Conservation (phyloP, 208 protist genomes). For the Acanthamoeba divionensis region DNA sequence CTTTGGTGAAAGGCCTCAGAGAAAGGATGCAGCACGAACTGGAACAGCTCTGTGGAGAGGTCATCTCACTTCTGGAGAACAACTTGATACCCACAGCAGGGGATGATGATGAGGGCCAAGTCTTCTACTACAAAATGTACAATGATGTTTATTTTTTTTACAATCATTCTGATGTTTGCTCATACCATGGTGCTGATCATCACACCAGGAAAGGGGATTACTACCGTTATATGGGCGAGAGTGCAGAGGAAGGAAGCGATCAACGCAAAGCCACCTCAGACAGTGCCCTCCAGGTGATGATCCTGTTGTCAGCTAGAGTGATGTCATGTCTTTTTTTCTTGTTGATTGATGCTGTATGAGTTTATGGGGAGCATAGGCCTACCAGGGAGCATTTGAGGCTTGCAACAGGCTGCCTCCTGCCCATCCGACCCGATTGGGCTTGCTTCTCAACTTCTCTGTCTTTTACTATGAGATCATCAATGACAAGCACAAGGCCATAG, state of each 20-base stretch:
- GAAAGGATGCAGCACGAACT: slow-evolving; percentile 94
- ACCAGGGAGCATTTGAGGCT: no score
- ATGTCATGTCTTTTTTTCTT: no score
- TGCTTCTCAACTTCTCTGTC: slow-evolving; percentile 89
- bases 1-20: slow-evolving; percentile 86
- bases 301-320: no score
- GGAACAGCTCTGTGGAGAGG: slow-evolving; percentile 92
- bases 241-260: no score
- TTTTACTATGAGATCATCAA: slow-evolving; percentile 89
- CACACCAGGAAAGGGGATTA: slow-evolving; percentile 81
- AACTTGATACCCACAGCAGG: slow-evolving; percentile 91
- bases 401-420: slow-evolving; percentile 81
- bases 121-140: slow-evolving; percentile 88
- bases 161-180: neutral
- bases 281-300: slow-evolving; percentile 67
- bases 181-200: neutral
- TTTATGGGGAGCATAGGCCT: no score
- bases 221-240: slow-evolving; percentile 87
- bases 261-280: no score
- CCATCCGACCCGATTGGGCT: slow-evolving; percentile 85
- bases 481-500: slow-evolving; percentile 73
- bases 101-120: slow-evolving; percentile 76
- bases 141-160: neutral
- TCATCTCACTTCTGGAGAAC: slow-evolving; percentile 91
- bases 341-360: no score